Percentiles rank a stretch among this genome's conserved stretches.
phyloP scores from a whole-genome alignment of 2,329 filamentous ascomycete genomes.

The Aspergillus hortae region DNA sequence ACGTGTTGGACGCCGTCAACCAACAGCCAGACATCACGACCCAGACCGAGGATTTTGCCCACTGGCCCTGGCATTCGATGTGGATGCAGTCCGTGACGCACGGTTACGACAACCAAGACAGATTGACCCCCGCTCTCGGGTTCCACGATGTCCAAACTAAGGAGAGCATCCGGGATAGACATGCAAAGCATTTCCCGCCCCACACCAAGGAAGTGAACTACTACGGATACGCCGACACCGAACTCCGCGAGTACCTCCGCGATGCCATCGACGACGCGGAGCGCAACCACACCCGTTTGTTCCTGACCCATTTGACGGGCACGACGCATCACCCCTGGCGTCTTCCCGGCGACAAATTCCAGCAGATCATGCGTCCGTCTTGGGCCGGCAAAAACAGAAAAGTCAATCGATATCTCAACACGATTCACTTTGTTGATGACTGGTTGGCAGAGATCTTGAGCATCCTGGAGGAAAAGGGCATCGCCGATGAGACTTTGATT shows the following conservation, averaged over 20 bases:
- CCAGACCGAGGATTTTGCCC: constrained; percentile 22
- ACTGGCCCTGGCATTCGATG: constrained; percentile 32
- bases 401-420: constrained; percentile 29
- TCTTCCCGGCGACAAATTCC: constrained; percentile 23
- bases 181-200: constrained; percentile 25
- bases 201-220: constrained; percentile 28
- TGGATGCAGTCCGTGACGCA: constrained; percentile 34
- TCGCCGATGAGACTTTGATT: constrained; percentile 31
- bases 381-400: constrained; percentile 18
- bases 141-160: constrained; percentile 26
- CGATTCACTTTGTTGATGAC: constrained; percentile 28
- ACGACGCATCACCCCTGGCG: constrained; percentile 34
- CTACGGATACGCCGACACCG: constrained; percentile 31
- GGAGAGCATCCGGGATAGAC: constrained; percentile 20
- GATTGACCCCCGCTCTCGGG: constrained; percentile 25
- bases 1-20: constrained; percentile 25
- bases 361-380: constrained; percentile 19
- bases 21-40: constrained; percentile 20
- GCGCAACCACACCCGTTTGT: constrained; percentile 27
- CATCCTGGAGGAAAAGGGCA: constrained; percentile 27
- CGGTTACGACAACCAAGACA: constrained; percentile 27
- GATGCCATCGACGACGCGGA: constrained; percentile 32
- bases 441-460: constrained; percentile 31
- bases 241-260: constrained; percentile 29
- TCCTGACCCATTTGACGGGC: constrained; percentile 32